These are phyloP conservation scores for Sambucus nigra DNA, from an alignment of 129 eudicot species.

Conservation along the genomic window DNA sequence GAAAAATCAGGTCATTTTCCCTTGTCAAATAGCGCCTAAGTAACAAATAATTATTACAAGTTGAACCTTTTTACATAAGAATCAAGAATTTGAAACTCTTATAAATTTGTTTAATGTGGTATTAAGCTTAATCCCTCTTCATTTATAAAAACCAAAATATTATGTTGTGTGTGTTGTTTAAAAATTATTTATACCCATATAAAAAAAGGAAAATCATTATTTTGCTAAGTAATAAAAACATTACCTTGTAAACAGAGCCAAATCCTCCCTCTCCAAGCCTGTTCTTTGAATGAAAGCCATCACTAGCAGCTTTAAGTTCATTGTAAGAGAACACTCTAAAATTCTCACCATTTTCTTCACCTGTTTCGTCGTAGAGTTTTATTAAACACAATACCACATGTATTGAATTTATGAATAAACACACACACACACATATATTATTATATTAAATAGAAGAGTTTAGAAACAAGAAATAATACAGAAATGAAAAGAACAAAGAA, in stretches of 20 bases:
- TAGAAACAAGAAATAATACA: neutral
- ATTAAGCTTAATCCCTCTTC: too few species aligned
- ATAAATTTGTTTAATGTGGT: too few species aligned
- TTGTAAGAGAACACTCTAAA: slow-evolving; percentile 47
- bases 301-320: slow-evolving; percentile 48
- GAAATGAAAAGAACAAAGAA: slow-evolving; percentile 4
- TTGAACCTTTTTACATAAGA: too few species aligned
- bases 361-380: slow-evolving; percentile 26
- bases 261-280: slow-evolving; percentile 67
- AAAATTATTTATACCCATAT: neutral
- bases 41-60: too few species aligned
- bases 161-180: neutral
- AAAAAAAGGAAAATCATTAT: neutral
- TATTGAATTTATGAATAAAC: slow-evolving; percentile 1
- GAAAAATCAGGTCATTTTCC: neutral
- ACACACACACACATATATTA: too few species aligned
- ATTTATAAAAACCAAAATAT: too few species aligned
- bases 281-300: slow-evolving; percentile 42
- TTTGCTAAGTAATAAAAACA: neutral
- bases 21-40: neutral
- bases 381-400: neutral
- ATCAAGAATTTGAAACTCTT: too few species aligned
- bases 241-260: slow-evolving; percentile 69
- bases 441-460: neutral
- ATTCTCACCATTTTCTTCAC: slow-evolving; percentile 20